phyloP scores from a whole-genome alignment of 805 yeast species.

The Maudiozyma bulderi region DNA sequence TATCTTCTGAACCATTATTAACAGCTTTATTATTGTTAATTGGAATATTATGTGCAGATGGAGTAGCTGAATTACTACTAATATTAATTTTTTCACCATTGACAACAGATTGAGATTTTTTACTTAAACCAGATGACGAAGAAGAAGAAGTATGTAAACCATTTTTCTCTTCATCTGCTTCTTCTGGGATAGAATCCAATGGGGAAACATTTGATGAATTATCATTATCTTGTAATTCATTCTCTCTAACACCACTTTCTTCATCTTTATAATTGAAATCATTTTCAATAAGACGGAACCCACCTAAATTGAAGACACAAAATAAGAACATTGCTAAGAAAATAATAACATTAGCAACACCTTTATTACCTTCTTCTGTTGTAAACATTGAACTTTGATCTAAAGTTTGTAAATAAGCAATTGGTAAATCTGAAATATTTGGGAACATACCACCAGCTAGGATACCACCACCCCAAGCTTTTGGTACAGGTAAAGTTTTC shows the following conservation, averaged over 20 bases:
- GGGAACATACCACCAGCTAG: slow-evolving; percentile 63
- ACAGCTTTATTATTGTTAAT: not conserved
- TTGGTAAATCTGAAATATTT: slow-evolving; percentile 68
- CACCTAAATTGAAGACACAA: slow-evolving; percentile 66
- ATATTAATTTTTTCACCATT: not conserved
- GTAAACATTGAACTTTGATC: slow-evolving; percentile 53
- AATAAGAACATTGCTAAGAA: slow-evolving; percentile 59
- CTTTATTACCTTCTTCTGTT: slow-evolving; percentile 52
- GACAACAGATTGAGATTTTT: not conserved
- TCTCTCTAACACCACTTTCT: slow-evolving; percentile 12
- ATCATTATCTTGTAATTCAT: not conserved
- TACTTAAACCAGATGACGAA: not conserved
- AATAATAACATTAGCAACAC: slow-evolving; percentile 77
- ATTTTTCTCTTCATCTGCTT: not conserved
- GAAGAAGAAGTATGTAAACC: not conserved
- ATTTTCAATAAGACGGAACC: slow-evolving; percentile 55
- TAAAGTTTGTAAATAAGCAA: slow-evolving; percentile 64
- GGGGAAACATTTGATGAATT: not conserved
- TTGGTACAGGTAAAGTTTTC: slow-evolving; percentile 41
- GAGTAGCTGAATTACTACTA: not conserved
- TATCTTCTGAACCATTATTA: not conserved
- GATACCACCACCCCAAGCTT: slow-evolving; percentile 62
- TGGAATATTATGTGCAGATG: not conserved
- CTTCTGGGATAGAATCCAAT: not conserved
- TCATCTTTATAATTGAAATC: slow-evolving; percentile 43